A percentile compares a stretch with the other conserved stretches of the same genome.
Conservation (phyloP, 2,329 filamentous ascomycete species). For the Camptophora hylomeconis region DNA sequence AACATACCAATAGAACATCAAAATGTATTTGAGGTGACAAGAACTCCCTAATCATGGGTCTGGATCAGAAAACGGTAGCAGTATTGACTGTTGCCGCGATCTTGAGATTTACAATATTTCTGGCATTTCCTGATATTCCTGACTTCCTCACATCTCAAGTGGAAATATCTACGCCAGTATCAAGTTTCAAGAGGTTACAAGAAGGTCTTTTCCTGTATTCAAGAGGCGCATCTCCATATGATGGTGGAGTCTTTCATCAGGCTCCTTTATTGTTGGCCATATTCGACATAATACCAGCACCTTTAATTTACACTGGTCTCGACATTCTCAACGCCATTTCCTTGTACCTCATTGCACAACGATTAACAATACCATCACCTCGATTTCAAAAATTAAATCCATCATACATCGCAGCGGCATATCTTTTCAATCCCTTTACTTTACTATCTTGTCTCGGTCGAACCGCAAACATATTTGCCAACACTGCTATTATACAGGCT, state of each 20-base stretch:
- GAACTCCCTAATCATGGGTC: conserved; percentile 34
- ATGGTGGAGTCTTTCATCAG: conserved; percentile 76
- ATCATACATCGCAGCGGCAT: conserved; percentile 38
- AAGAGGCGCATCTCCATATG: conserved; percentile 91
- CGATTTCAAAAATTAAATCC: conserved; percentile 13
- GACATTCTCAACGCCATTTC: conserved; percentile 75
- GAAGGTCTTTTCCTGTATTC: conserved; percentile 94
- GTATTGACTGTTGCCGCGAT: conserved; percentile 66
- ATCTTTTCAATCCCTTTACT: conserved; percentile 89
- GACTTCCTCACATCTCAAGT: conserved; percentile 79
- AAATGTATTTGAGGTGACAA: too few relatives aligned
- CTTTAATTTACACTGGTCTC: conserved; percentile 65
- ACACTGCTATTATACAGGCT: conserved; percentile 73
- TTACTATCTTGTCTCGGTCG: conserved; percentile 82
- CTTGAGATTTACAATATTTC: conserved; percentile 67
- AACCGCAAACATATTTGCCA: conserved; percentile 79
- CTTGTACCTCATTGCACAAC: conserved; percentile 56
- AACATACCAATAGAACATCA: too few relatives aligned
- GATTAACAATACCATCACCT: conserved; percentile 11
- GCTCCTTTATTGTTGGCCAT: conserved; percentile 82
- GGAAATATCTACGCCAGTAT: conserved; percentile 92
- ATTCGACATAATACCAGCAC: conserved; percentile 78
- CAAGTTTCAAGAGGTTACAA: conserved; percentile 97
- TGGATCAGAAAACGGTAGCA: conserved; percentile 47
- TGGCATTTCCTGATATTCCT: conserved; percentile 69